phyloP scores from a whole-genome alignment of 192 early-diverging fungal species.

The Entomortierella chlamydospora region DNA sequence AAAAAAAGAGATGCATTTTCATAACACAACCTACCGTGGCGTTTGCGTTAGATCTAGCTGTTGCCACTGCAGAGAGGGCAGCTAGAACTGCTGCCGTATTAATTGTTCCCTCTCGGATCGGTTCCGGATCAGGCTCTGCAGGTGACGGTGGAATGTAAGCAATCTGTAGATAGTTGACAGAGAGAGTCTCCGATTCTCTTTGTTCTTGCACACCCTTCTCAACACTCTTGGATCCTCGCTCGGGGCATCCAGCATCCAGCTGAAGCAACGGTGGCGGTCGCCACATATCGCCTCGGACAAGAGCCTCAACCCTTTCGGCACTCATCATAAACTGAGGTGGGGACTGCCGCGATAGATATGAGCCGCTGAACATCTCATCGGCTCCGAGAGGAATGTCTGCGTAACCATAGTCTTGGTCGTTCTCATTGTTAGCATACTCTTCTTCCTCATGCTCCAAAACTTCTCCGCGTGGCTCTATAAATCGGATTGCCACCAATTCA shows the following conservation, averaged over 20 bases:
- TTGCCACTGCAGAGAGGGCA: conserved; percentile 9
- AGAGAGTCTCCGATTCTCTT: conserved; percentile 34
- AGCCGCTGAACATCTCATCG: not conserved
- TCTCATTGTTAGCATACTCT: not conserved
- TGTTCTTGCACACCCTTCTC: conserved; percentile 30
- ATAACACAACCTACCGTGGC: not conserved
- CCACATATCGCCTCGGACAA: conserved; percentile 19
- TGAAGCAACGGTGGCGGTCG: conserved; percentile 5
- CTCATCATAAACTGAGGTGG: conserved; percentile 11
- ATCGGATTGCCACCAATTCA: conserved; percentile 2
- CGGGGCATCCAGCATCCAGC: not conserved
- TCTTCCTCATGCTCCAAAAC: not conserved
- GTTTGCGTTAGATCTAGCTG: not conserved
- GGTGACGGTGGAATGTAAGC: conserved; percentile 36
- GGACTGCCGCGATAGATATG: not conserved
- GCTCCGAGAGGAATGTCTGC: not conserved
- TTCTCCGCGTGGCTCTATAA: conserved; percentile 5
- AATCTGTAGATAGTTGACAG: conserved; percentile 16
- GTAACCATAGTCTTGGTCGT: not conserved
- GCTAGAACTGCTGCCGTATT: conserved; percentile 8
- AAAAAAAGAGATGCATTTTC: not conserved
- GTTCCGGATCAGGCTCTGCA: conserved; percentile 36
- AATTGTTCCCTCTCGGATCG: not conserved
- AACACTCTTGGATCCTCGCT: conserved; percentile 14
- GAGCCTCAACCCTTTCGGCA: not conserved